Evolutionary conservation across 2,329 filamentous ascomycete genomes (phyloP), one percentile per base, ranked within the genome.

Genomic region (Ceratocystis colombiana): DNA sequence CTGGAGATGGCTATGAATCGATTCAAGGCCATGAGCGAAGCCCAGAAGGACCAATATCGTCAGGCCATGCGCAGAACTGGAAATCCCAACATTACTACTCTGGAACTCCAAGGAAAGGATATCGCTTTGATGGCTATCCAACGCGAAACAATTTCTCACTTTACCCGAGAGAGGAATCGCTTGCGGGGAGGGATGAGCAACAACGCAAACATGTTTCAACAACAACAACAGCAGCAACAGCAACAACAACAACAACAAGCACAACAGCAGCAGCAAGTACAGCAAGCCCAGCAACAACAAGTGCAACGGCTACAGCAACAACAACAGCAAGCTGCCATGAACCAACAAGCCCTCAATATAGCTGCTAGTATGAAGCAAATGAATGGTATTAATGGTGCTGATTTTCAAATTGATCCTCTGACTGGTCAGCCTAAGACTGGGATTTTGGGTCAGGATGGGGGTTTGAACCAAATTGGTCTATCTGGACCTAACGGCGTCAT

Each of bases 371-470:
- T 67, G 45, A 59, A 79, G 1, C 83, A 85, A 69, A 78, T 79
- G 15, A 79, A 78, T 22, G 79, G 77, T n/a, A 77, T 84, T 69
- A 77, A 76, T 12, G 77, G 76, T 5, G 77, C 25, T 12, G 64
- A 66, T 53, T 61, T 66, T 28, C 53, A 62, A 50, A 50, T 64
- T 28, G 50, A 64, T 20, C 7, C 63, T 22, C 15, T 64, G 15
- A 64, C 20, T 37, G 48, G 30, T n/a, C 33, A 55, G 20, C 48
- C 63, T 2, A 64, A 64, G 37, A 4, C 48, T 17, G 45, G 64
- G 25, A 37, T 62, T 5, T 33, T 62, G 28, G 20, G 57, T 12
- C 64, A 57, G 20, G 64, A 66, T 17, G 25, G 37, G 2, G 22
- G 33, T 20, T 15, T 66, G 8, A 48, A 41, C 22, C 64, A 66